Evolutionary conservation across 2,329 filamentous ascomycete species (phyloP).

Genomic region (Penicillium sp.): DNA sequence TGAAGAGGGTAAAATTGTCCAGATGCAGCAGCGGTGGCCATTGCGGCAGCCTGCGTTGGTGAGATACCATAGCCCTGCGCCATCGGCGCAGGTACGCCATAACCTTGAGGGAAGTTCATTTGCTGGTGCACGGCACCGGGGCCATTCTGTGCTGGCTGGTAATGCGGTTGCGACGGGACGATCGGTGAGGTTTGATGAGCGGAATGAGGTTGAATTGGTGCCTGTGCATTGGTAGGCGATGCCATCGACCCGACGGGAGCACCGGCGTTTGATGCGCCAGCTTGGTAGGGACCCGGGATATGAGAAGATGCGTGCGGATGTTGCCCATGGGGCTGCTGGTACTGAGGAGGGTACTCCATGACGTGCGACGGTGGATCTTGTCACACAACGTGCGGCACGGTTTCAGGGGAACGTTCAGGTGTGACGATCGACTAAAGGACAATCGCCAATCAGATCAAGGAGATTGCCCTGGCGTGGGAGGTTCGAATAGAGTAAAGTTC

Average conservation of each 20-base stretch:
- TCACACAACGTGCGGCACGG: slow-evolving; percentile 26
- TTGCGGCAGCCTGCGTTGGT: slow-evolving; percentile 83
- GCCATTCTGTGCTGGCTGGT: slow-evolving; percentile 64
- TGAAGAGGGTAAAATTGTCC: slow-evolving; percentile 77
- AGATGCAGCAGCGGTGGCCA: slow-evolving; percentile 90
- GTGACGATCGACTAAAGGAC: slow-evolving; percentile 6
- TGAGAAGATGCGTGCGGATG: slow-evolving; percentile 62
- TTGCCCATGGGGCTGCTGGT: slow-evolving; percentile 64
- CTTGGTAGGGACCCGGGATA: slow-evolving; percentile 63
- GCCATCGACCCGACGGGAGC: slow-evolving; percentile 59
- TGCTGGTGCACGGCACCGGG: slow-evolving; percentile 63
- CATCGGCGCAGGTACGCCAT: slow-evolving; percentile 73
- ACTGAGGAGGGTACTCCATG: slow-evolving; percentile 77
- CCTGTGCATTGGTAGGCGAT: slow-evolving; percentile 70
- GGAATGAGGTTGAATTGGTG: slow-evolving; percentile 62
- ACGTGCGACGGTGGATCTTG: slow-evolving; percentile 42
- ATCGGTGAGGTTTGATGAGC: slow-evolving; percentile 76
- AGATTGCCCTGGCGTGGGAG: slow-evolving; percentile 15
- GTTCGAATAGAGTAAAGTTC: slow-evolving; percentile 23
- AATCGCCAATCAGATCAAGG: slow-evolving; percentile 22
- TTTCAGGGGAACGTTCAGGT: slow-evolving; percentile 15
- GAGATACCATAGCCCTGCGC: slow-evolving; percentile 74
- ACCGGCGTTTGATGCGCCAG: slow-evolving; percentile 55
- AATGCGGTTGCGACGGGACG: slow-evolving; percentile 72
- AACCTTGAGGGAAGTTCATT: slow-evolving; percentile 79